These are phyloP conservation scores for Alternaria consortialis DNA, from an alignment of 2,329 filamentous ascomycete genomes.

Conservation along the genomic window DNA sequence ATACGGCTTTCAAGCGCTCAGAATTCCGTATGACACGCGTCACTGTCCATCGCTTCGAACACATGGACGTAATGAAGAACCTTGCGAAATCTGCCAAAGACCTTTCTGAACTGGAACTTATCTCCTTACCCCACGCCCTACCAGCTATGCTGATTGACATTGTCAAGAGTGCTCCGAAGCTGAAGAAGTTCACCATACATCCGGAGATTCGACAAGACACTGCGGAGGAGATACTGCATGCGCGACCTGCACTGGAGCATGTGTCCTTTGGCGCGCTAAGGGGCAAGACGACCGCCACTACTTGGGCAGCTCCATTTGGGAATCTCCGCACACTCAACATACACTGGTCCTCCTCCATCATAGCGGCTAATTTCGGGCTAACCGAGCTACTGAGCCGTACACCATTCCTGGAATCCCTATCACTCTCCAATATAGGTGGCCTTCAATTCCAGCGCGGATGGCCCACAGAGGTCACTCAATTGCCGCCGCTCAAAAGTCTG, in stretches of 20 bases:
- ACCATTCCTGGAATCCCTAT: constrained; percentile 26
- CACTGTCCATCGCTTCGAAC: constrained; percentile 49
- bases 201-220: constrained; percentile 38
- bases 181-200: constrained; percentile 41
- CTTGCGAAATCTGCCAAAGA: constrained; percentile 50
- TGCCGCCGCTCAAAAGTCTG: constrained; percentile 22
- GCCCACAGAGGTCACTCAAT: neutral
- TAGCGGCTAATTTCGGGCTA: neutral
- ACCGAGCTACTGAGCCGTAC: constrained; percentile 17
- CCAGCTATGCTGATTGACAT: constrained; percentile 44
- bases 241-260: constrained; percentile 34
- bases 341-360: neutral
- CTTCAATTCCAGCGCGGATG: neutral
- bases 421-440: constrained; percentile 15
- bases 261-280: constrained; percentile 29
- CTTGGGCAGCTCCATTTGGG: constrained; percentile 39
- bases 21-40: constrained; percentile 46
- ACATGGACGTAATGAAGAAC: constrained; percentile 53
- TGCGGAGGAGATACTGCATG: constrained; percentile 39
- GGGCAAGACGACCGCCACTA: neutral
- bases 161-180: constrained; percentile 29
- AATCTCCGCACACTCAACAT: constrained; percentile 37
- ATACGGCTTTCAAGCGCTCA: constrained; percentile 54
- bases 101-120: constrained; percentile 45
- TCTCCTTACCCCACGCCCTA: constrained; percentile 33